A percentile compares a stretch with the other conserved stretches of the same genome.
Conservation (phyloP, 768 basidiomycete genomes). For the Gloeophyllum trabeum region DNA sequence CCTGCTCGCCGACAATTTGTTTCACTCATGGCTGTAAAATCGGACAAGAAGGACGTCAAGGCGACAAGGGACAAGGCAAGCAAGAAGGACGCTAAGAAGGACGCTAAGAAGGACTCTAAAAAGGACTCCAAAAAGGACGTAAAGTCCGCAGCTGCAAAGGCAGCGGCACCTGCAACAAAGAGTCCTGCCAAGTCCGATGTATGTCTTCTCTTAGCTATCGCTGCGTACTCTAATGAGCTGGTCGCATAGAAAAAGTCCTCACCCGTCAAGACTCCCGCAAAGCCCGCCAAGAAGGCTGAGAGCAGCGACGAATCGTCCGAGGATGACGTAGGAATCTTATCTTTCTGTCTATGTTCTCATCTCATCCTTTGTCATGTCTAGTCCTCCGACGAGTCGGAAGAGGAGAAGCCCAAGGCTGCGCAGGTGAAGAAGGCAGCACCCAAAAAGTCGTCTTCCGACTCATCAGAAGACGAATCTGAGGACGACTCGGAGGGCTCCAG, state of each 20-base stretch:
- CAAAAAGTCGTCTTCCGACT: conserved; percentile 16
- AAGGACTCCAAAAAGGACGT: not conserved
- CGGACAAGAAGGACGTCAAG: conserved; percentile 21
- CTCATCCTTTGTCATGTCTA: not conserved
- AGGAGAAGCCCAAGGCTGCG: conserved; percentile 46
- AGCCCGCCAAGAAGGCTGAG: conserved; percentile 15
- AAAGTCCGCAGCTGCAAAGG: conserved; percentile 1
- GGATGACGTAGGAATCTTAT: conserved; percentile 23
- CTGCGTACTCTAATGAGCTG: too few species aligned
- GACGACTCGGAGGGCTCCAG: conserved; percentile 17
- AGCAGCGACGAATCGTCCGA: conserved; percentile 31
- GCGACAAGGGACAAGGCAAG: too few species aligned
- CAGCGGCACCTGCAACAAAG: conserved; percentile 24
- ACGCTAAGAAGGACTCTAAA: conserved; percentile 10
- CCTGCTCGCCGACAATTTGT: conserved; percentile 4
- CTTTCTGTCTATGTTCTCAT: conserved; percentile 1
- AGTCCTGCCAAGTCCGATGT: conserved; percentile 28
- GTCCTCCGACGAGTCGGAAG: conserved; percentile 17
- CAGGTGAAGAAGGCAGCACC: conserved; percentile 15
- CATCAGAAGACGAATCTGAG: conserved; percentile 22
- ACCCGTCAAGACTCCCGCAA: conserved; percentile 4
- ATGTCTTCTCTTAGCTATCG: too few species aligned
- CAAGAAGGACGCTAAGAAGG: conserved; percentile 26
- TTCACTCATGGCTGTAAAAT: conserved; percentile 26
- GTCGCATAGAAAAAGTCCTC: conserved; percentile 10